Evolutionary conservation across 2,329 filamentous ascomycete species (phyloP).

Genomic region (Nemania sp.): DNA sequence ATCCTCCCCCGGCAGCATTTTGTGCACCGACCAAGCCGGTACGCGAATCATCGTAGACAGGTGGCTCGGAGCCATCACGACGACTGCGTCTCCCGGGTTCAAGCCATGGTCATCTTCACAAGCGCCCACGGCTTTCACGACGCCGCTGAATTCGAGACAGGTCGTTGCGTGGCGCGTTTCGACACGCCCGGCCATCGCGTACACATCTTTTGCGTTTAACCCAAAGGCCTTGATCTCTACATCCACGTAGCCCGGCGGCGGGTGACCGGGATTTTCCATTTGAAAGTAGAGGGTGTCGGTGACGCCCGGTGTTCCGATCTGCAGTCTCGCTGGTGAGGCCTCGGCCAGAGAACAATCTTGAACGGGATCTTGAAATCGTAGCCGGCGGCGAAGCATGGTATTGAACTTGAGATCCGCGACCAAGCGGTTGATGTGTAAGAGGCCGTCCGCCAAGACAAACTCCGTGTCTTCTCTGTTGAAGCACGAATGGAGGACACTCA

Average conservation of each 20-base stretch:
- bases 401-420: slow-evolving; percentile 29
- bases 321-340: slow-evolving; percentile 8
- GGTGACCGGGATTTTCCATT: neutral
- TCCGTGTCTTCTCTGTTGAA: slow-evolving; percentile 8
- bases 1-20: slow-evolving; percentile 1
- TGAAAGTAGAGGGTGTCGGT: slow-evolving; percentile 29
- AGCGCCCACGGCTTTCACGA: slow-evolving; percentile 26
- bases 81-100: neutral
- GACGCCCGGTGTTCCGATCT: slow-evolving; percentile 9
- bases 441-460: slow-evolving; percentile 14
- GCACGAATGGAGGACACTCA: neutral
- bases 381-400: neutral
- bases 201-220: slow-evolving; percentile 36
- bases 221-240: slow-evolving; percentile 19
- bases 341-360: slow-evolving; percentile 5
- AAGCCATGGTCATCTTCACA: neutral
- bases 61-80: neutral
- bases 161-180: slow-evolving; percentile 29
- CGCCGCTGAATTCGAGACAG: slow-evolving; percentile 36
- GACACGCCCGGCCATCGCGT: slow-evolving; percentile 35
- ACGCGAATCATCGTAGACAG: neutral
- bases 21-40: neutral
- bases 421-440: slow-evolving; percentile 32
- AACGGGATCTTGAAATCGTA: slow-evolving; percentile 39
- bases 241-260: slow-evolving; percentile 2